These are phyloP conservation scores for Aspergillus sp. DNA, from an alignment of 2,329 filamentous ascomycete species.

Conservation along the genomic window DNA sequence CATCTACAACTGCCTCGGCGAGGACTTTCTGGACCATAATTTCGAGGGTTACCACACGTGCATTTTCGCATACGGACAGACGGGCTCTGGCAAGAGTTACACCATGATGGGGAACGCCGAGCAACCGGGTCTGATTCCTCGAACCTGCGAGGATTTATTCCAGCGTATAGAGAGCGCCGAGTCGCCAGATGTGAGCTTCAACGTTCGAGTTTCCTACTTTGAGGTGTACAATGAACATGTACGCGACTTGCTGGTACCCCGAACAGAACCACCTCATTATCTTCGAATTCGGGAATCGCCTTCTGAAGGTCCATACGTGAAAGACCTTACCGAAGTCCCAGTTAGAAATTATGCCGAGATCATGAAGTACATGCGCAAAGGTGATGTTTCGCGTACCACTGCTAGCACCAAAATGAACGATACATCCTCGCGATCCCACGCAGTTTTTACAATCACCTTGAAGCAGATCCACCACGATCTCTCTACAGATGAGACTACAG, in stretches of 20 bases:
- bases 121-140: slow-evolving; percentile 85
- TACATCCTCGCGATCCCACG: slow-evolving; percentile 91
- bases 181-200: slow-evolving; percentile 90
- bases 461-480: slow-evolving; percentile 98
- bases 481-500: slow-evolving; percentile 95
- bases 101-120: slow-evolving; percentile 92
- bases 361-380: slow-evolving; percentile 83
- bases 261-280: slow-evolving; percentile 79
- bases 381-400: slow-evolving; percentile 81
- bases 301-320: slow-evolving; percentile 92
- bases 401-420: slow-evolving; percentile 99
- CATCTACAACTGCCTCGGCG: slow-evolving; percentile 89
- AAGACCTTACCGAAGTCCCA: slow-evolving; percentile 90
- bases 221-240: slow-evolving; percentile 99
- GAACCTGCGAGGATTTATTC: slow-evolving; percentile 94
- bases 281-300: slow-evolving; percentile 97
- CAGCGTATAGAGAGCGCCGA: slow-evolving; percentile 84
- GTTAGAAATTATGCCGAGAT: slow-evolving; percentile 87
- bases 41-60: slow-evolving; percentile 99
- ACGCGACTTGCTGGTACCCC: slow-evolving; percentile 82
- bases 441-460: slow-evolving; percentile 95
- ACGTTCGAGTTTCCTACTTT: slow-evolving; percentile 96
- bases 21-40: slow-evolving; percentile 98
- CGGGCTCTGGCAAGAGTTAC: slow-evolving; percentile 95
- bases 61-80: slow-evolving; percentile 98